These are phyloP conservation scores for Tricharina praecox DNA, from an alignment of 495 filamentous ascomycete species.

Conservation along the genomic window DNA sequence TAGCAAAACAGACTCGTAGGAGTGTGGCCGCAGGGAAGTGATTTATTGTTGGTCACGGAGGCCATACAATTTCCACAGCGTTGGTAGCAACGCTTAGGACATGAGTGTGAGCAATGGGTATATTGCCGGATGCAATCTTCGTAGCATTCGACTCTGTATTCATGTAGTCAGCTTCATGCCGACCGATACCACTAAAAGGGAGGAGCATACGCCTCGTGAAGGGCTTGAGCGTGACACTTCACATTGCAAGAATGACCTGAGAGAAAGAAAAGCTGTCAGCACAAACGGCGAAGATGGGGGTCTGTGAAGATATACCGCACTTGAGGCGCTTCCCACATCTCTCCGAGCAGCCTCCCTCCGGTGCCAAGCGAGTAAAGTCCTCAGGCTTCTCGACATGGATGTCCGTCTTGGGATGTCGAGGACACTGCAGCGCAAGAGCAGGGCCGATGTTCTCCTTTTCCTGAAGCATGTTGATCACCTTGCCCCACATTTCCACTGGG, in stretches of 20 bases:
- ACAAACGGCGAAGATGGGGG: no score
- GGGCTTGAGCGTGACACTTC: slow-evolving; percentile 49
- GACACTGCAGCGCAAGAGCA: slow-evolving; percentile 43
- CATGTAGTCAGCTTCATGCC: slow-evolving; percentile 43
- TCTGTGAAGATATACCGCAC: no score
- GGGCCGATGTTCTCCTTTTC: slow-evolving; percentile 36
- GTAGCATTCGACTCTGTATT: slow-evolving; percentile 36
- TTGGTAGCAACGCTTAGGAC: slow-evolving; percentile 45
- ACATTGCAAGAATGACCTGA: slow-evolving; percentile 52
- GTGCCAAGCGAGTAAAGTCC: slow-evolving; percentile 43
- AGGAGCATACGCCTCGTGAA: slow-evolving; percentile 34
- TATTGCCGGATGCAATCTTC: slow-evolving; percentile 9
- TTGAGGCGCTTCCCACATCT: slow-evolving; percentile 34
- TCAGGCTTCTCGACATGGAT: slow-evolving; percentile 43
- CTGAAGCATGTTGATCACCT: slow-evolving; percentile 42
- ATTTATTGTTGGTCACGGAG: slow-evolving; percentile 28
- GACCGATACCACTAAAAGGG: background rate
- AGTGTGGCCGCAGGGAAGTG: slow-evolving; percentile 45
- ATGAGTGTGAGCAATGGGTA: slow-evolving; percentile 43
- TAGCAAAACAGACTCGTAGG: slow-evolving; percentile 36
- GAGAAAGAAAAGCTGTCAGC: no score
- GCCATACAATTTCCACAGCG: slow-evolving; percentile 31
- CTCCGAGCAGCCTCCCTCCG: slow-evolving; percentile 54
- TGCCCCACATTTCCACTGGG: slow-evolving; percentile 52
- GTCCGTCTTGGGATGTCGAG: slow-evolving; percentile 44